Conservation (phyloP, 1,284 basidiomycete genomes). For the Leccinum discolor region DNA sequence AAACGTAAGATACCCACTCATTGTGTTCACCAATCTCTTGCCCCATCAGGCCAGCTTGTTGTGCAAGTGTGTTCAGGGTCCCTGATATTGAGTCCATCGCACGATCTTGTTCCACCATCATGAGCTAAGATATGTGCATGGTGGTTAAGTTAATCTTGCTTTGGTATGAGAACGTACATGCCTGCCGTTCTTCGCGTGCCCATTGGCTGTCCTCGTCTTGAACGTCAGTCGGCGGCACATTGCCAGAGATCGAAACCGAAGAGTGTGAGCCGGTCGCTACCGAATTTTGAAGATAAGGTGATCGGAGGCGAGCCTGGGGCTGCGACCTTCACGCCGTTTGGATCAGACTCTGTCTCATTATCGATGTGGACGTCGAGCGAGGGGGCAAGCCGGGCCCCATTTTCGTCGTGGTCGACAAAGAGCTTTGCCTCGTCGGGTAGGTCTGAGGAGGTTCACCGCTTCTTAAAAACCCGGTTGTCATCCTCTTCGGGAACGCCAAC, state of each 20-base stretch:
- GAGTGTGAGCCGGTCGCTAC: slow-evolving; percentile 17
- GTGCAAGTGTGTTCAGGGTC: slow-evolving; percentile 76
- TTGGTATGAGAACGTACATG: slow-evolving; percentile 26
- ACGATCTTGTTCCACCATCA: slow-evolving; percentile 84
- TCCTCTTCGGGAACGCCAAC: too few relatives aligned
- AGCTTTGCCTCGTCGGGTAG: too few relatives aligned
- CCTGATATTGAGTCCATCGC: slow-evolving; percentile 86
- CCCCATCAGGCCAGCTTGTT: slow-evolving; percentile 91
- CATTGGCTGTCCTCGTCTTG: slow-evolving; percentile 74
- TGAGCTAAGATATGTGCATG: slow-evolving; percentile 51
- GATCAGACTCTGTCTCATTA: too few relatives aligned
- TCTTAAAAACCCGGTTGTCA: too few relatives aligned
- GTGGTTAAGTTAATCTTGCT: not conserved
- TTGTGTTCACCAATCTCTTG: slow-evolving; percentile 87
- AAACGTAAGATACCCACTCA: slow-evolving; percentile 55
- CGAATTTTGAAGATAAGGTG: slow-evolving; percentile 15
- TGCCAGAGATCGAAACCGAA: slow-evolving; percentile 4
- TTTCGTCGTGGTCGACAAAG: too few relatives aligned
- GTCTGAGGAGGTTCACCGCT: too few relatives aligned
- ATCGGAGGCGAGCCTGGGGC: slow-evolving; percentile 10
- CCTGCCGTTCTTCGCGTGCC: slow-evolving; percentile 85
- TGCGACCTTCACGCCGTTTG: not conserved
- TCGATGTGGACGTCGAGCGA: too few relatives aligned
- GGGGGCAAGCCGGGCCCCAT: too few relatives aligned
- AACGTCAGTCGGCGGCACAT: slow-evolving; percentile 28